Evolutionary conservation across 208 protist genomes (phyloP).

Genomic region (Herpetomonas muscarum): DNA sequence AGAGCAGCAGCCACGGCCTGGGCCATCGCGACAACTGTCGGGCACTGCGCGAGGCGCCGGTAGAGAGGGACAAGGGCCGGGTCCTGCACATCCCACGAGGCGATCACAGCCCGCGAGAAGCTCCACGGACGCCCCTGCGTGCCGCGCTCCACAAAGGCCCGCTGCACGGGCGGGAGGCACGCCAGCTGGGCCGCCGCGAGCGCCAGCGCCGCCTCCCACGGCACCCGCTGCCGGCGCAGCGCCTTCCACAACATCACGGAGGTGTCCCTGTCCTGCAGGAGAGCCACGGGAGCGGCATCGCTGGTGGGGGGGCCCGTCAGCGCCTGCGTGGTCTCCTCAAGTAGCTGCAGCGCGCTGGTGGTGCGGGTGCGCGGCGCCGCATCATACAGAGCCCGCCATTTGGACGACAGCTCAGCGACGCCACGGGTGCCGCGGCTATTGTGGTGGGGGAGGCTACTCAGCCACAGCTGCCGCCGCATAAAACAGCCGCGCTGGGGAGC

Average conservation of each 20-base stretch:
- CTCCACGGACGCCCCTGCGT: conserved; percentile 10
- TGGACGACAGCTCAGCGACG: neutral
- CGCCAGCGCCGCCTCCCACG: conserved; percentile 34
- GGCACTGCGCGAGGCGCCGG: conserved; percentile 14
- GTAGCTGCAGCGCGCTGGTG: conserved; percentile 10
- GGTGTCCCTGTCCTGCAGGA: conserved; percentile 13
- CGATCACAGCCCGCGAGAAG: conserved; percentile 20
- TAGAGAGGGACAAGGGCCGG: conserved; percentile 23
- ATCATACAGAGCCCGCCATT: conserved; percentile 11
- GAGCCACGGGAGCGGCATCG: neutral
- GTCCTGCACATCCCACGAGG: conserved; percentile 27
- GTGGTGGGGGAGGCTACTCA: no score
- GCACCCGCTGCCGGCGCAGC: conserved; percentile 40
- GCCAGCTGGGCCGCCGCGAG: conserved; percentile 43
- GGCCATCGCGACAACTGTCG: conserved; percentile 48
- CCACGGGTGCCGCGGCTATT: no score
- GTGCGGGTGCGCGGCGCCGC: conserved; percentile 9
- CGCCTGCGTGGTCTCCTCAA: conserved; percentile 29
- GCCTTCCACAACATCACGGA: conserved; percentile 52
- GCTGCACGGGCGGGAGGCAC: conserved; percentile 27
- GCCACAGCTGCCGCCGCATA: no score
- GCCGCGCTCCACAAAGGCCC: conserved; percentile 13
- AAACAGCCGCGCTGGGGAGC: no score
- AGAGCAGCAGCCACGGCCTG: conserved; percentile 40
- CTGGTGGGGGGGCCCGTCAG: neutral